phyloP scores from a whole-genome alignment of 208 protist species.

The Novymonas esmeraldas region DNA sequence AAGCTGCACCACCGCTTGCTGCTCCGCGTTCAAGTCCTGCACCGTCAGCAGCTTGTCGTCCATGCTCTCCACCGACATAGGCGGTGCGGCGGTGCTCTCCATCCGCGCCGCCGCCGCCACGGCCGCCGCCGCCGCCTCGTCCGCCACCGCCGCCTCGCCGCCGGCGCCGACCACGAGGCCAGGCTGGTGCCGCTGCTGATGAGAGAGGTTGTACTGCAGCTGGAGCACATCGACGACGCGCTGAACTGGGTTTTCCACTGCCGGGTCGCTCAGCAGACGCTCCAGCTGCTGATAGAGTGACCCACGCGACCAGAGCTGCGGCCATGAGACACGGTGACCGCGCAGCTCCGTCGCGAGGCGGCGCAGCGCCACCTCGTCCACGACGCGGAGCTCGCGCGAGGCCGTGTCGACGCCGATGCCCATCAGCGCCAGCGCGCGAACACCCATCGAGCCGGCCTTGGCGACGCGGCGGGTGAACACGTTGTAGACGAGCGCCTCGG shows the following conservation, averaged over 20 bases:
- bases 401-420: constrained; percentile 61
- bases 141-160: not conserved
- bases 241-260: constrained; percentile 25
- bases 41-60: constrained; percentile 59
- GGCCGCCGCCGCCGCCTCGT: not conserved
- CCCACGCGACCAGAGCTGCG: constrained; percentile 54
- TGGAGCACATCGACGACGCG: constrained; percentile 44
- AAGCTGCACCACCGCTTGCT: constrained; percentile 77
- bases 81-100: not conserved
- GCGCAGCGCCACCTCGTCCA: constrained; percentile 42
- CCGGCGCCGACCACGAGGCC: constrained; percentile 37
- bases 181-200: constrained; percentile 23
- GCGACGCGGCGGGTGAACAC: constrained; percentile 83
- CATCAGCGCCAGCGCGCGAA: constrained; percentile 53
- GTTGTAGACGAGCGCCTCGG: constrained; percentile 68
- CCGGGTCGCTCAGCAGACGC: constrained; percentile 35
- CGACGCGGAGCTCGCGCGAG: constrained; percentile 51
- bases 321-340: constrained; percentile 55
- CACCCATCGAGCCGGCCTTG: constrained; percentile 40
- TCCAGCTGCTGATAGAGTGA: constrained; percentile 47
- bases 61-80: constrained; percentile 9
- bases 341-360: constrained; percentile 51
- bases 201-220: constrained; percentile 47
- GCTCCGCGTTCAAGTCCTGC: constrained; percentile 79
- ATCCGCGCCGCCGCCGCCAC: not conserved